A percentile compares a stretch with the other conserved stretches of the same genome.
These are phyloP conservation scores for Xylariaceae sp. DNA, from an alignment of 2,329 filamentous ascomycete species.

Conservation along the genomic window DNA sequence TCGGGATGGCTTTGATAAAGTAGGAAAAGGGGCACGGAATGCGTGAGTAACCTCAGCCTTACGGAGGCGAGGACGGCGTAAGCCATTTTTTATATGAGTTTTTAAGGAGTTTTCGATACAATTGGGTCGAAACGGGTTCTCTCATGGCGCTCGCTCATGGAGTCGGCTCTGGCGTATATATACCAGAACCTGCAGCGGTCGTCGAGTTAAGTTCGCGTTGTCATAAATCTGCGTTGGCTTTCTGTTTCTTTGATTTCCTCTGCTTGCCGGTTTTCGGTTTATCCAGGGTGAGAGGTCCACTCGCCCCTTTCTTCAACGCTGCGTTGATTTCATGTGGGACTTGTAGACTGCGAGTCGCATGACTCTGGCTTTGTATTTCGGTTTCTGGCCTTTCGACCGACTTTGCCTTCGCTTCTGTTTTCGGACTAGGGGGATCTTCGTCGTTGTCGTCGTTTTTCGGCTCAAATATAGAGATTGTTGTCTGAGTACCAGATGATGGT, in stretches of 20 bases:
- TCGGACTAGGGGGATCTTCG: conserved; percentile 25
- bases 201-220: conserved; percentile 26
- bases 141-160: neutral
- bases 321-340: conserved; percentile 36
- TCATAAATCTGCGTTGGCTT: conserved; percentile 30
- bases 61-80: no score
- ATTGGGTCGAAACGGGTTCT: neutral
- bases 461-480: conserved; percentile 39
- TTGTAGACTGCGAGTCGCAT: conserved; percentile 39
- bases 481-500: conserved; percentile 32
- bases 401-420: conserved; percentile 38
- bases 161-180: neutral
- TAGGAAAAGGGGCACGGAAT: neutral
- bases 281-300: conserved; percentile 59
- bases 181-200: neutral
- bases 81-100: no score
- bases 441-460: conserved; percentile 40
- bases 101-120: no score
- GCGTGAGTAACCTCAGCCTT: neutral
- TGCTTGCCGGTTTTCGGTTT: conserved; percentile 49
- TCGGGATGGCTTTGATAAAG: no score
- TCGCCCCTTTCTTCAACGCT: conserved; percentile 46
- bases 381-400: conserved; percentile 50
- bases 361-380: conserved; percentile 36
- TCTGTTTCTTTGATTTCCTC: conserved; percentile 21